These are phyloP conservation scores for Pythium apleroticum DNA, from an alignment of 352 stramenopile genomes.

Conservation along the genomic window DNA sequence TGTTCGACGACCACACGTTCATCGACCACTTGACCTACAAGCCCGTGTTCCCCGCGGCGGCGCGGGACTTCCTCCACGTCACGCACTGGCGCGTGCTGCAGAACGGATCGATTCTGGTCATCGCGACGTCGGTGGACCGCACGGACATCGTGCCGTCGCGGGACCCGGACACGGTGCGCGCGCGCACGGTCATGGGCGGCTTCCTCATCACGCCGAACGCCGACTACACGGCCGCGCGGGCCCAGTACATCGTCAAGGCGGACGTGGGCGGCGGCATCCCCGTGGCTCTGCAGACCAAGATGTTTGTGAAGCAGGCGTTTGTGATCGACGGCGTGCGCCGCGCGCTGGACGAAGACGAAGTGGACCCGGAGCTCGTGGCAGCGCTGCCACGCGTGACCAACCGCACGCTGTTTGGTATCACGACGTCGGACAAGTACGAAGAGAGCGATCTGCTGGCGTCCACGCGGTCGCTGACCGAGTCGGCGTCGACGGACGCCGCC, in stretches of 20 bases:
- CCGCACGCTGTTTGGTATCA: slow-evolving; percentile 45
- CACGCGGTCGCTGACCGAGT: slow-evolving; percentile 14
- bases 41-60: slow-evolving; percentile 52
- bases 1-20: slow-evolving; percentile 74
- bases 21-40: slow-evolving; percentile 75
- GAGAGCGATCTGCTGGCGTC: slow-evolving; percentile 10
- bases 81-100: slow-evolving; percentile 70
- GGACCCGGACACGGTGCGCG: slow-evolving; percentile 51
- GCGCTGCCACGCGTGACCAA: slow-evolving; percentile 45
- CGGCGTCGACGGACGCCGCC: too few relatives aligned
- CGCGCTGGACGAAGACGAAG: slow-evolving; percentile 52
- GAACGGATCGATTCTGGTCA: slow-evolving; percentile 54
- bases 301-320: slow-evolving; percentile 74
- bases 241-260: slow-evolving; percentile 68
- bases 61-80: slow-evolving; percentile 66
- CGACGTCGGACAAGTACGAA: slow-evolving; percentile 33
- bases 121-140: slow-evolving; percentile 42
- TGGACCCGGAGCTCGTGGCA: slow-evolving; percentile 10
- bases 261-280: slow-evolving; percentile 64
- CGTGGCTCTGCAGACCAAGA: slow-evolving; percentile 52
- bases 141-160: slow-evolving; percentile 36
- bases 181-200: slow-evolving; percentile 50
- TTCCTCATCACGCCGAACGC: slow-evolving; percentile 64
- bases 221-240: slow-evolving; percentile 52
- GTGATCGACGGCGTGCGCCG: slow-evolving; percentile 59